Base-by-base conservation (phyloP, 1,284 basidiomycete genomes). In the Amylostereum chailletii region DNA sequence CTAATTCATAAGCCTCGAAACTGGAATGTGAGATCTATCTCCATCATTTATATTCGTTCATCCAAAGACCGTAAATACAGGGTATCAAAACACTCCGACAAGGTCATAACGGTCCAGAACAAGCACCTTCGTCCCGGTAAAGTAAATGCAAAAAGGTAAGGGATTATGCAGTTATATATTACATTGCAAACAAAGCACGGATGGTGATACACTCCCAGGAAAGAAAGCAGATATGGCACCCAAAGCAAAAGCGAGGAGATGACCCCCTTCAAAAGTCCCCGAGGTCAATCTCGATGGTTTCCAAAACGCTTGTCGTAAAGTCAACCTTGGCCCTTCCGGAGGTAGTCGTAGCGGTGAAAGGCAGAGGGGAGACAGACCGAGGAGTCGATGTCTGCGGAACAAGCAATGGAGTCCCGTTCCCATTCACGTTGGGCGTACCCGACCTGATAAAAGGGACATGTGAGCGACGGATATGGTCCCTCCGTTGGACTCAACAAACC, bases 231-330 rank as follows among this genome's bases (percentile, higher is more conserved):
- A 19, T 19, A 19, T 19, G 19, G 19, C 19, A 19, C 19, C 19
- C 19, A 19, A 19, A 19, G 19, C 19, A 19, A 19, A 19, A 19
- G 19, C 19, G 19, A 19, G 19, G 19, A 19, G 19, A 19, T 40
- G 5, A 7, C 11, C 5, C 39, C n/a, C 6, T 27, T 64, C 69
- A 89, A 65, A 89, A 89, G 64, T 89, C 86, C 42, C 86, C 86
- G 36, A 89, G 69, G 62, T 89, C 86, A 52, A 89, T 74, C 55
- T 89, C 86, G 56, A 89, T 75, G 29, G 72, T 73, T 49, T 84
- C 77, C 55, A 86, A 73, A 40, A 87, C 62, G 19, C 74, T 69
- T 6, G 75, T 69, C 60, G 82, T 77, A 47, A 83, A 72, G 44
- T 74, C 71, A 40, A 51, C 55, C 60, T 75, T 75, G 46, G 60